Evolutionary conservation across 805 yeast species (phyloP), one percentile per base, ranked within the genome.

Genomic region (Cyberlindnera xishuangbannaensis): DNA sequence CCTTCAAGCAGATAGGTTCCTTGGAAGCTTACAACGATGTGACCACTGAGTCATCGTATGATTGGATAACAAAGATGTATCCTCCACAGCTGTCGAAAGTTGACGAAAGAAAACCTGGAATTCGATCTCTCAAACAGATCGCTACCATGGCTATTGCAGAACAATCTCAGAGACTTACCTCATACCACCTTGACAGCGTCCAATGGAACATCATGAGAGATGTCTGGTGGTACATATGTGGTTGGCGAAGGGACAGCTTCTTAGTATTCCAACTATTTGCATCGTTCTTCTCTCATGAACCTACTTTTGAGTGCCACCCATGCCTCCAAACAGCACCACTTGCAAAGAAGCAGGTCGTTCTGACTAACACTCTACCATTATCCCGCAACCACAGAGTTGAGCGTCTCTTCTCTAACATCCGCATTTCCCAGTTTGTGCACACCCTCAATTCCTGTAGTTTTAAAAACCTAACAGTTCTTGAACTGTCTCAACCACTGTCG

Each of bases 361-460:
- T 39, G 13, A 40, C 49, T 18, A 53, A 50, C 17, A 32, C 41
- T 8, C 28, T 45, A 1, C 51, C 59, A n/a, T 34, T 37, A 2
- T 17, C 45, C 0, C 30, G 34, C 13, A 50, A 48, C 22, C 65
- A 61, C 36, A 36, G 67, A 19, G 43, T 61, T n/a, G 67, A 62
- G 37, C 50, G 63, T 6, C 36, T 61, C 2, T 56, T 48, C 25
- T 37, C 45, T 4, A 59, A 61, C 37, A 25, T 55, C 11, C 28
- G 37, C 6, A 23, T 45, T 10, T 30, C 45, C 3, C 31, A 33
- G 7, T 32, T 50, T n/a, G 38, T 40, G 10, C 27, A 28, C 7
- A 18, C 41, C 1, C 32, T 51, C 18, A 43, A 43, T 30, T 8
- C 28, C 9, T 36, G 27, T 13, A n/a, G 25, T 5, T 51, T 48